These are phyloP conservation scores for Gaertneriomyces semiglobifer DNA, from an alignment of 192 early-diverging fungal genomes.

Conservation along the genomic window DNA sequence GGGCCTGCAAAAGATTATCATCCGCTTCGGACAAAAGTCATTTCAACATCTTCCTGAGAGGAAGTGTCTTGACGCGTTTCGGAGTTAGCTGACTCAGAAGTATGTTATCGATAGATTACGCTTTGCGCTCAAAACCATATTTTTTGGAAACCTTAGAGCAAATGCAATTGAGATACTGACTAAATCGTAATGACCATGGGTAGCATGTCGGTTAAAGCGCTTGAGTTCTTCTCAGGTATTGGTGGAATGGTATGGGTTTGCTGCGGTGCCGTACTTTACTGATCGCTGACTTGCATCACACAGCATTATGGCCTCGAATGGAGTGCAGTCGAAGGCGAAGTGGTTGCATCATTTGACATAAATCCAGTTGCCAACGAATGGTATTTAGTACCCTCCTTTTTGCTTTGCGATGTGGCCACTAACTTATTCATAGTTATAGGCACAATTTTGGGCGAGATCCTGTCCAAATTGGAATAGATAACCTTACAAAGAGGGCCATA, in stretches of 20 bases:
- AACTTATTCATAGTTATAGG: slow-evolving; percentile 28
- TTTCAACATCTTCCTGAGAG: too few species aligned
- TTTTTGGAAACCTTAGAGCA: too few species aligned
- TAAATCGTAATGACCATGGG: too few species aligned
- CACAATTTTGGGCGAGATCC: slow-evolving; percentile 43
- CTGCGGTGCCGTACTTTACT: not conserved
- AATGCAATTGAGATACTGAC: too few species aligned
- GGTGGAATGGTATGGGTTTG: slow-evolving; percentile 49
- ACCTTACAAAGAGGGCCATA: slow-evolving; percentile 42
- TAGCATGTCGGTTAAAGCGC: slow-evolving; percentile 32
- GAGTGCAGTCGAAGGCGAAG: slow-evolving; percentile 54
- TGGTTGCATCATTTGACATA: slow-evolving; percentile 88
- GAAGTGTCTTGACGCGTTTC: too few species aligned
- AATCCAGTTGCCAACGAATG: slow-evolving; percentile 78
- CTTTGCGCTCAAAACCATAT: too few species aligned
- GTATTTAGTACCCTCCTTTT: slow-evolving; percentile 25
- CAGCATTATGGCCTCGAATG: slow-evolving; percentile 60
- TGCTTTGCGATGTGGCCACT: not conserved
- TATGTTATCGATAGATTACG: too few species aligned
- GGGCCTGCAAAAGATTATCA: too few species aligned
- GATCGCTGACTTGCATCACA: not conserved
- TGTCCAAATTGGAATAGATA: slow-evolving; percentile 48
- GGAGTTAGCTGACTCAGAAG: too few species aligned
- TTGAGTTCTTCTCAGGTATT: slow-evolving; percentile 75
- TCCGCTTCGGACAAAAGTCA: too few species aligned